Evolutionary conservation across 495 filamentous ascomycete genomes (phyloP), one percentile per base, ranked within the genome.

Genomic region (Podospora anserina): DNA sequence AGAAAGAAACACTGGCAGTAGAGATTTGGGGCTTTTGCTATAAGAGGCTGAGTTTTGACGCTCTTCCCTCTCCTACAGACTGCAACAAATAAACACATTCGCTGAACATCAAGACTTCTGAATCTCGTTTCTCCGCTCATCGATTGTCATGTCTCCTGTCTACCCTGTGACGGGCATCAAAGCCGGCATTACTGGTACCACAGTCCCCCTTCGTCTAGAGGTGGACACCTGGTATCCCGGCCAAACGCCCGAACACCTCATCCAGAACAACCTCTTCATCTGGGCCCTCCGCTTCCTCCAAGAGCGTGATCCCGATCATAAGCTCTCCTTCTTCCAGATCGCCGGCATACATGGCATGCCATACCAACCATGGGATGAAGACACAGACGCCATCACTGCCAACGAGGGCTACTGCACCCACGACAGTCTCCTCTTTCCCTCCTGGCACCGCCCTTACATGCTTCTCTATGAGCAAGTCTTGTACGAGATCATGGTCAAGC

Each of bases 381-480:
- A 58, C 55, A 58, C n/a, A 19, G 55, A 58, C n/a, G 55, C 55
- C 55, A 26, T 58, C 55, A 58, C 55, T 20, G n/a, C 55, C 55
- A 58, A 58, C 23, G 55, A 58, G 55, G 55, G 55, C 23, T 58
- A 58, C n/a, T 58, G 55, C 23, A 58, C 55, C 13, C 55, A 58
- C 18, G 55, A 58, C 55, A 58, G 55, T 58, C 55, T 58, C 23
- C 55, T 58, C 0, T 58, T 58, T 58, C 55, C 55, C 55, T 58
- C n/a, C 55, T 58, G 55, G 55, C 55, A 58, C n/a, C 55, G 55
- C 11, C 55, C 55, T n/a, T 58, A 20, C 18, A 58, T 58, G 55
- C 55, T 58, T 19, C 55, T 58, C 23, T 58, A 58, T 26, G 55
- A 58, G 55, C 55, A 58, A 58, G 55, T 58, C 55, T 58, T 58